Base-by-base conservation (phyloP, 225 moss, liverwort and hornwort species). In the Marchantia paleacea region DNA sequence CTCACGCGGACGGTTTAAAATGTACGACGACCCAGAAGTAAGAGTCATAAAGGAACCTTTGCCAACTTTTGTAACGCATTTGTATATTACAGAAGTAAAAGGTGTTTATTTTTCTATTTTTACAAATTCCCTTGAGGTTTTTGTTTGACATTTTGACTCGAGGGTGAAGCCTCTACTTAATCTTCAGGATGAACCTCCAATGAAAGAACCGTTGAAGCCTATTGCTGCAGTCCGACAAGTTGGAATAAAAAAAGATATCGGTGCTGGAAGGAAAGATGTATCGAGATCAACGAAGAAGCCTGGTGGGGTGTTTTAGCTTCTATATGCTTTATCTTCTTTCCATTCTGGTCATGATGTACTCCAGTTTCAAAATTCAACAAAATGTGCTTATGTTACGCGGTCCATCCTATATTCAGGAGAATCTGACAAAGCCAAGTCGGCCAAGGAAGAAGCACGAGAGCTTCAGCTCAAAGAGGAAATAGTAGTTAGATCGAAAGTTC, bases 1-100 rank as follows among this genome's bases (percentile, higher is more conserved):
- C 78, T 93, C 94, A 73, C 87, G 96, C 25, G 96, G 96, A 81
- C 89, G 94, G 26, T 97, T 97, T 55, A 97, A 93, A 86, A 97
- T 97, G 96, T 97, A 97, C 64, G 96, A 87, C 68, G 96, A 94
- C 77, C 83, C 82, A 24, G 92, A 84, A 83, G 96, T 75, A 68
- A 77, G 75, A n/a, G 26, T 18, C 12, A 19, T 14, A 55, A 24
- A 62, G 14, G 7, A 8, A 48, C 6, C 47, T 70, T 12, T 20
- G 19, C 7, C 48, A 48, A 0, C 39, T 29, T 70, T 18, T 19
- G 39, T 48, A 70, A 28, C 28, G 19, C 54, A 20, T 10, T 75
- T 62, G 62, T 18, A 24, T 11, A 2, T 66, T 29, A 66, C 39
- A 39, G 15, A 58, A 3, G 7, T 58, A 58, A 8, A 39, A 39